Conservation (phyloP, 2,329 filamentous ascomycete genomes). For the Aspergillus piperis region DNA sequence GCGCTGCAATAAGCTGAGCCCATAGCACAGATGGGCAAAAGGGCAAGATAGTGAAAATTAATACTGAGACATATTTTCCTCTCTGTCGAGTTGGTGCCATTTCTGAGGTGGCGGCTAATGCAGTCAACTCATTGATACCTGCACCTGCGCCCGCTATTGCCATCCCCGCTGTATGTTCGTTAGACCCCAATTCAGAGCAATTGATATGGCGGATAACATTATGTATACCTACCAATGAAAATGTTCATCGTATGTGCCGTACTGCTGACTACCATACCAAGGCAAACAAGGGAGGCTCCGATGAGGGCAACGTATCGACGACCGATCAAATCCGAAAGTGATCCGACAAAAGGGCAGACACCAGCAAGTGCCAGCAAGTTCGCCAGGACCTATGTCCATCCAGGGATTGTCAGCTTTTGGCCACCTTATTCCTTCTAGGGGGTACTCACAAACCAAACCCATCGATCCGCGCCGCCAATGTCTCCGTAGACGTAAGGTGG, state of each 20-base stretch:
- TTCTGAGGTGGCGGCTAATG: conserved; percentile 67
- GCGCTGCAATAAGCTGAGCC: conserved; percentile 57
- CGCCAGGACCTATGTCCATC: conserved; percentile 42
- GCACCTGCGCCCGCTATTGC: conserved; percentile 65
- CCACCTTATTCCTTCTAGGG: background rate
- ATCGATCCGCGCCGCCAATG: conserved; percentile 61
- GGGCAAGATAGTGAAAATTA: conserved; percentile 64
- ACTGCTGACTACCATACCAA: conserved; percentile 62
- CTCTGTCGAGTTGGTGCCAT: conserved; percentile 66
- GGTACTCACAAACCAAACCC: conserved; percentile 59
- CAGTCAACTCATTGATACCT: conserved; percentile 68
- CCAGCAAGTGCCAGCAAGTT: conserved; percentile 59
- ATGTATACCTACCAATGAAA: conserved; percentile 57
- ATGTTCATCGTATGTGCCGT: conserved; percentile 61
- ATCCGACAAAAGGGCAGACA: conserved; percentile 65
- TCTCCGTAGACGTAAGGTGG: conserved; percentile 60
- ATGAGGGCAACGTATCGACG: conserved; percentile 61
- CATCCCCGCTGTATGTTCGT: conserved; percentile 48
- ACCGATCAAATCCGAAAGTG: conserved; percentile 64
- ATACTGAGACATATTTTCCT: conserved; percentile 61
- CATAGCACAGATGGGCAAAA: conserved; percentile 65
- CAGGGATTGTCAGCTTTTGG: background rate
- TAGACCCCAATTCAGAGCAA: background rate
- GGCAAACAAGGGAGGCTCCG: conserved; percentile 55
- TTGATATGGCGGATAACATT: background rate